Evolutionary conservation across 345 rosid species (phyloP).

Genomic region (Hibiscus trionum): DNA sequence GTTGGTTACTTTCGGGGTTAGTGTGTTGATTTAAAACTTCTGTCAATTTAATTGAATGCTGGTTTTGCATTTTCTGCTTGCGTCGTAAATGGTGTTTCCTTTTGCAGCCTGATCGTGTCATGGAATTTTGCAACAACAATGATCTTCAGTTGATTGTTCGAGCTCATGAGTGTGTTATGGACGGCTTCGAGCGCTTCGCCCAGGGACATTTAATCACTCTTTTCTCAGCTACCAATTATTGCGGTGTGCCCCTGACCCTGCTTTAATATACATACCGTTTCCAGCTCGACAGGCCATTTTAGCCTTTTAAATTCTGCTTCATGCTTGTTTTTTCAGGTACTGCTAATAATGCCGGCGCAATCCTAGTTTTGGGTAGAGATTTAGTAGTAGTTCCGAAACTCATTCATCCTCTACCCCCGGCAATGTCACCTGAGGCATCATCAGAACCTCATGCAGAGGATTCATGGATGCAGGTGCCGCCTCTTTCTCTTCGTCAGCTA

Average conservation of each 20-base stretch:
- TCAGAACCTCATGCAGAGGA: neutral
- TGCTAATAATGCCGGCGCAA: neutral
- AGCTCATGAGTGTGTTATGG: slow-evolving; percentile 99
- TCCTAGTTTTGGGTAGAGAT: neutral
- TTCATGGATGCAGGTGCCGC: slow-evolving; percentile 70
- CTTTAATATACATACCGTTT: neutral
- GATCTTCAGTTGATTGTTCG: slow-evolving; percentile 97
- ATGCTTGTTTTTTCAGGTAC: neutral
- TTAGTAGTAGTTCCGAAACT: neutral
- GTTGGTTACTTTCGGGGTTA: neutral
- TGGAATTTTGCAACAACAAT: slow-evolving; percentile 98
- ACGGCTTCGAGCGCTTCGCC: slow-evolving; percentile 96
- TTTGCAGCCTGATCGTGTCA: slow-evolving; percentile 94
- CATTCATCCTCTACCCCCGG: neutral
- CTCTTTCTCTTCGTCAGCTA: neutral
- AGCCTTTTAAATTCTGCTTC: neutral
- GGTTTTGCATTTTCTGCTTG: slow-evolving; percentile 16
- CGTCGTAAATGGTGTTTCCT: slow-evolving; percentile 8
- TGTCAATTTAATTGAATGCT: neutral
- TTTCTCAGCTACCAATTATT: slow-evolving; percentile 96
- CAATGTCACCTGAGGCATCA: neutral
- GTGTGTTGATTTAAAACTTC: neutral
- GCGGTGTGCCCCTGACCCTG: slow-evolving; percentile 43
- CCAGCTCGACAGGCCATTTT: neutral
- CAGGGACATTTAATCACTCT: slow-evolving; percentile 96